These are phyloP conservation scores for Gossypium trilobum DNA, from an alignment of 441 rosid species.

Conservation along the genomic window DNA sequence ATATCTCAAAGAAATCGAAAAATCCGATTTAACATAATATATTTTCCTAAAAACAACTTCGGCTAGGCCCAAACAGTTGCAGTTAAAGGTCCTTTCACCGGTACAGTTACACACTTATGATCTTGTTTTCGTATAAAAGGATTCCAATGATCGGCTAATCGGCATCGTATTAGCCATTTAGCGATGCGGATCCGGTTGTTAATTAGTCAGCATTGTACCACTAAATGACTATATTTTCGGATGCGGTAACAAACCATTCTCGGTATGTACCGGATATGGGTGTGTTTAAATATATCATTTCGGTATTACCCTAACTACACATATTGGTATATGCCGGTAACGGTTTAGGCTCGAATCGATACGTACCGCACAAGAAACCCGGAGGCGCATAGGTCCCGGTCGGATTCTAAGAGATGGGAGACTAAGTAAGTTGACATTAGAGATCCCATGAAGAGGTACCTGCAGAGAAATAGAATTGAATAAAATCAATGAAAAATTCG, in stretches of 20 bases:
- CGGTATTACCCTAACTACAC: not conserved
- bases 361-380: conserved; percentile 42
- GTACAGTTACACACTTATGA: not conserved
- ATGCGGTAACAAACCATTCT: not conserved
- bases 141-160: not conserved
- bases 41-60: not conserved
- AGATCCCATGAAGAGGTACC: conserved; percentile 28
- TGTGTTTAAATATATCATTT: not conserved
- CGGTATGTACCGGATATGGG: not conserved
- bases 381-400: conserved; percentile 26
- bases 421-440: conserved; percentile 31
- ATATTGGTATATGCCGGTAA: not conserved
- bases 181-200: not conserved
- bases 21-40: no score
- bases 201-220: not conserved
- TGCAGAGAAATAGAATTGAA: conserved; percentile 13
- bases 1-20: not conserved
- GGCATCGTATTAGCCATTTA: not conserved
- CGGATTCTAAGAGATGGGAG: conserved; percentile 42
- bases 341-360: not conserved
- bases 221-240: not conserved
- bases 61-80: not conserved
- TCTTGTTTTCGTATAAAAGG: not conserved
- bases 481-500: not conserved
- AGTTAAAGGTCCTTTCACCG: not conserved